Base-by-base conservation (phyloP, 306 rosid species). In the Dryas octopetala region DNA sequence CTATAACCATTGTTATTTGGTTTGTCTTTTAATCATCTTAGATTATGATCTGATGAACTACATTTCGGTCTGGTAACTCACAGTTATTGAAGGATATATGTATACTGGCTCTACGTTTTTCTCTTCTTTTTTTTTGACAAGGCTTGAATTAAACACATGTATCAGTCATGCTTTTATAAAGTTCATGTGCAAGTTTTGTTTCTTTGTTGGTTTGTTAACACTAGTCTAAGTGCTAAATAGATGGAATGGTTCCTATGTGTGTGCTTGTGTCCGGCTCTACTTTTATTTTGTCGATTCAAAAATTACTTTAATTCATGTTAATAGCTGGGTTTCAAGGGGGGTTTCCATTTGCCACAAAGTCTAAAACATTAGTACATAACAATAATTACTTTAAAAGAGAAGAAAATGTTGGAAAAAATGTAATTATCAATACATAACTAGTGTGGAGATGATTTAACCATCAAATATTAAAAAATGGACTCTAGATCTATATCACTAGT, bases 31-130 rank as follows among this genome's bases (percentile, higher is more conserved):
- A 69, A 72, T 75, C 73, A 5, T 80, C 69, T 81, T 77, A 78
- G 65, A 57, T 45, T 75, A 76, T 80, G 75, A 61, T 68, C 62
- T 79, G 80, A 79, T 81, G 81, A 82, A 81, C 78, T 74, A 51
- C 75, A 16, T 52, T 81, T 76, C 78, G 53, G 54, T 44, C 61
- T 19, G 76, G 84, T 78, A 74, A 76, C 74, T 70, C 57, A 83
- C 53, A 74, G 70, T 78, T 62, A 62, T 75, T 51, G 76, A 66
- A 65, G 45, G 73, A 71, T 47, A 26, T 72, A 52, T 69, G 1
- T 53, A n/a, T 50, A 7, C 5, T 70, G 68, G 15, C 44, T 17
- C 44, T 8, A 7, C 73, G 28, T 23, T 65, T 9, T 13, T 50
- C 1, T 68, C 14, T 50, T 26, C 12, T n/a, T 45, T 16, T 44